phyloP scores from a whole-genome alignment of 192 early-diverging fungal genomes.

The Coemansia sp. region DNA sequence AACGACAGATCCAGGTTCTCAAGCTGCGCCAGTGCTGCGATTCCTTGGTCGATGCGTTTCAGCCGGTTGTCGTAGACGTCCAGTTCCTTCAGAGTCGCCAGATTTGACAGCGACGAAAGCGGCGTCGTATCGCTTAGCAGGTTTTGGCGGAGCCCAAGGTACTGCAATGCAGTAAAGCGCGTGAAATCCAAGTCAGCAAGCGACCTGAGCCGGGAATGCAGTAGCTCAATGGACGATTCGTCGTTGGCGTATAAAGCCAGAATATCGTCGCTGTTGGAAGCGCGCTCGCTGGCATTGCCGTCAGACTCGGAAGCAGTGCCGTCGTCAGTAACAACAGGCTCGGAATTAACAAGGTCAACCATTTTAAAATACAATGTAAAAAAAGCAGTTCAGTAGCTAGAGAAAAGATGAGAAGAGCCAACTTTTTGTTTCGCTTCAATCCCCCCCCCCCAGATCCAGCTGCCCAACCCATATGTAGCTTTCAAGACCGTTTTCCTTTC shows the following conservation, averaged over 20 bases:
- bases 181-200: conserved; percentile 26
- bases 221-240: conserved; percentile 45
- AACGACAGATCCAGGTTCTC: conserved; percentile 89
- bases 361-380: not conserved
- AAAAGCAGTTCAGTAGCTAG: too few species aligned
- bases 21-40: conserved; percentile 64
- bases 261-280: not conserved
- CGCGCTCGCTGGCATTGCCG: not conserved
- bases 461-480: too few species aligned
- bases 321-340: not conserved
- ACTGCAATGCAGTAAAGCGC: conserved; percentile 57
- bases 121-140: conserved; percentile 70
- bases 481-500: too few species aligned
- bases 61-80: conserved; percentile 98
- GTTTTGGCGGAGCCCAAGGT: conserved; percentile 83
- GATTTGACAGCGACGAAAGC: conserved; percentile 49
- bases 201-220: conserved; percentile 34
- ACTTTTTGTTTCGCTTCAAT: too few species aligned
- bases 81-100: conserved; percentile 68
- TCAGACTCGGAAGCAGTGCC: not conserved
- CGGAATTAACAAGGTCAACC: not conserved
- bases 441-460: too few species aligned
- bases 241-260: not conserved
- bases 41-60: conserved; percentile 63
- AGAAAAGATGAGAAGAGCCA: not conserved